Percentiles rank a stretch among this genome's conserved stretches.
phyloP scores from a whole-genome alignment of 1,284 basidiomycete genomes.

The Papiliotrema laurentii region DNA sequence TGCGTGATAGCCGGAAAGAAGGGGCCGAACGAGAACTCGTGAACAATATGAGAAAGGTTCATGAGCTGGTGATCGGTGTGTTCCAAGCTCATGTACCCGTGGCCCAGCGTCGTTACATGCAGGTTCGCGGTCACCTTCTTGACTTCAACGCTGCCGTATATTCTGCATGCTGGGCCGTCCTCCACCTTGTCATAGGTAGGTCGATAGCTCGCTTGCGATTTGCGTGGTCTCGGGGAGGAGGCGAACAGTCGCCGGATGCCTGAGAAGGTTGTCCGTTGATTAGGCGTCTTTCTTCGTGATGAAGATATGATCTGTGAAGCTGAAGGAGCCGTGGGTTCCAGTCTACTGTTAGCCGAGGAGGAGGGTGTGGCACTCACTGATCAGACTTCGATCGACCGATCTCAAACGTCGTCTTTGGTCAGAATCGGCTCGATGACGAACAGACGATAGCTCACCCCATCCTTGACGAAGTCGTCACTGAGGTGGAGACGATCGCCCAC shows the following conservation, averaged over 20 bases:
- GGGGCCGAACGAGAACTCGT: conserved; percentile 94
- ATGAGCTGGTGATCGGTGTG: conserved; percentile 85
- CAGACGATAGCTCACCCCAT: conserved; percentile 60
- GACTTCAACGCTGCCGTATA: conserved; percentile 77
- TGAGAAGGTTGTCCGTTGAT: conserved; percentile 28
- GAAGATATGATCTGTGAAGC: conserved; percentile 41
- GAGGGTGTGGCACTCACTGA: conserved; percentile 51
- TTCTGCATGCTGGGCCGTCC: conserved; percentile 69
- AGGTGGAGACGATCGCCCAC: conserved; percentile 86
- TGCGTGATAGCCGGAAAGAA: conserved; percentile 94
- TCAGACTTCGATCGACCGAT: conserved; percentile 72
- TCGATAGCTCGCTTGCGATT: conserved; percentile 54
- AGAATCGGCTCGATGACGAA: neutral
- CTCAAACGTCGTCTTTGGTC: conserved; percentile 67
- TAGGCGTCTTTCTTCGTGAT: conserved; percentile 34
- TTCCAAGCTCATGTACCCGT: conserved; percentile 81
- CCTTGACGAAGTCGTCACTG: conserved; percentile 75
- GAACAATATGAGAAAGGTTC: conserved; percentile 94
- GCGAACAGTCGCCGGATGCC: conserved; percentile 39
- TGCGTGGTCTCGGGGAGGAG: conserved; percentile 43
- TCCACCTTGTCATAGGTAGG: conserved; percentile 67
- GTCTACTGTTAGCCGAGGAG: conserved; percentile 8
- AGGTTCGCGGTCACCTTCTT: conserved; percentile 91
- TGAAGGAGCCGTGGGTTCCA: conserved; percentile 18
- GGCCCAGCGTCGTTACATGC: conserved; percentile 86